Percentiles rank a stretch among this genome's conserved stretches.
These are phyloP conservation scores for Quercus variabilis DNA, from an alignment of 306 rosid genomes.

Conservation along the genomic window DNA sequence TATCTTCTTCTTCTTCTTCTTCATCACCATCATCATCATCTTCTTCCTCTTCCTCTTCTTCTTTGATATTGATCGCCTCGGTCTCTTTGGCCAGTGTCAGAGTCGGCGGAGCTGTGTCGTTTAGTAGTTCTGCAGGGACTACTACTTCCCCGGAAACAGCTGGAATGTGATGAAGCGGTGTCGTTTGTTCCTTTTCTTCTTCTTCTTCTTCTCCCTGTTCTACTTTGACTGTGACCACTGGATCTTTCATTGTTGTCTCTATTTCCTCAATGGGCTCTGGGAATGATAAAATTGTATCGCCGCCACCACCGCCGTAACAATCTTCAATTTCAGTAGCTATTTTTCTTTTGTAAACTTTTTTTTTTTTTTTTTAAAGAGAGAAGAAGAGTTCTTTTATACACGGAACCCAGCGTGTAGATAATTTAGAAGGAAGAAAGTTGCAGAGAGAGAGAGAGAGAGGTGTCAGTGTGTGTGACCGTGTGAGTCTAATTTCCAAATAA, in stretches of 20 bases:
- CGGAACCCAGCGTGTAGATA: no score
- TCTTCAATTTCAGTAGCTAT: not conserved
- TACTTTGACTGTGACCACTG: not conserved
- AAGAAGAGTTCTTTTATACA: no score
- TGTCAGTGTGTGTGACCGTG: not conserved
- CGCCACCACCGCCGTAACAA: not conserved
- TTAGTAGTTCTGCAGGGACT: not conserved
- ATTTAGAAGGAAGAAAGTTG: not conserved
- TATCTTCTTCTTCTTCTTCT: not conserved
- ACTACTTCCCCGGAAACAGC: not conserved
- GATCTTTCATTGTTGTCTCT: not conserved
- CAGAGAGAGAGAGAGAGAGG: not conserved
- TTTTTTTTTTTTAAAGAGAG: no score
- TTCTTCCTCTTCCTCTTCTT: conserved; percentile 25
- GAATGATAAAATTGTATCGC: not conserved
- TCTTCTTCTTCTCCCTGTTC: not conserved
- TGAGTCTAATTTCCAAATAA: not conserved
- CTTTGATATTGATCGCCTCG: conserved; percentile 29
- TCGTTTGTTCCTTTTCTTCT: not conserved
- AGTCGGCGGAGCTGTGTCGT: not conserved
- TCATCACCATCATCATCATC: conserved; percentile 33
- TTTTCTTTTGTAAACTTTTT: not conserved
- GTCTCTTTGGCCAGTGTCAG: conserved; percentile 3
- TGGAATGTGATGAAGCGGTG: not conserved
- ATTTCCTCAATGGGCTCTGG: not conserved